These are phyloP conservation scores for Boletus vinaceobasis DNA, from an alignment of 768 basidiomycete species.

Conservation along the genomic window DNA sequence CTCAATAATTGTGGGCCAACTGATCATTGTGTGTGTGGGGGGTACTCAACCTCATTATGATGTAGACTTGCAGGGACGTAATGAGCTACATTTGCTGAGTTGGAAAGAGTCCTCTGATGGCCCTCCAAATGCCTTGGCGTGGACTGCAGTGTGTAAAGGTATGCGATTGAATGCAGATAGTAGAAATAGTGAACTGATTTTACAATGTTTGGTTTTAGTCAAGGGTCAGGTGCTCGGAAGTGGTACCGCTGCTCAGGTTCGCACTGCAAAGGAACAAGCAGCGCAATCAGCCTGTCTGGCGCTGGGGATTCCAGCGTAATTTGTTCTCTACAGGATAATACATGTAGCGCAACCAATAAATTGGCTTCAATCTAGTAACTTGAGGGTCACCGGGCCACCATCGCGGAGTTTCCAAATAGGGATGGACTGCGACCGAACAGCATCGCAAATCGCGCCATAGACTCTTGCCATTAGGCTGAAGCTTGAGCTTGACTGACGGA, in stretches of 20 bases:
- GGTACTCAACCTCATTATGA: not conserved
- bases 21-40: not conserved
- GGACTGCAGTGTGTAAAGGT: constrained; percentile 62
- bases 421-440: constrained; percentile 5
- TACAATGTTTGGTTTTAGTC: constrained; percentile 35
- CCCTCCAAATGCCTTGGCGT: constrained; percentile 39
- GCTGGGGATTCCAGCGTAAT: constrained; percentile 19
- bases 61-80: constrained; percentile 38
- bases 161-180: constrained; percentile 13
- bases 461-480: not conserved
- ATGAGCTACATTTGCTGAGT: constrained; percentile 32
- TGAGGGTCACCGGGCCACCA: not conserved
- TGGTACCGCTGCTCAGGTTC: constrained; percentile 42
- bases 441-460: constrained; percentile 1
- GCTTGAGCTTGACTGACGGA: not conserved
- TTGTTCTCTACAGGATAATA: constrained; percentile 4
- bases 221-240: constrained; percentile 45
- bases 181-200: not conserved
- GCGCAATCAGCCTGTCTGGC: constrained; percentile 42
- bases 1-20: constrained; percentile 46
- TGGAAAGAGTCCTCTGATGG: constrained; percentile 43
- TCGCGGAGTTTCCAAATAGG: constrained; percentile 29
- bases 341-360: not conserved
- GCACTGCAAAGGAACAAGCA: constrained; percentile 46
- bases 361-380: not conserved